phyloP scores from a whole-genome alignment of 257 asterid species.

The Agastache rugosa region DNA sequence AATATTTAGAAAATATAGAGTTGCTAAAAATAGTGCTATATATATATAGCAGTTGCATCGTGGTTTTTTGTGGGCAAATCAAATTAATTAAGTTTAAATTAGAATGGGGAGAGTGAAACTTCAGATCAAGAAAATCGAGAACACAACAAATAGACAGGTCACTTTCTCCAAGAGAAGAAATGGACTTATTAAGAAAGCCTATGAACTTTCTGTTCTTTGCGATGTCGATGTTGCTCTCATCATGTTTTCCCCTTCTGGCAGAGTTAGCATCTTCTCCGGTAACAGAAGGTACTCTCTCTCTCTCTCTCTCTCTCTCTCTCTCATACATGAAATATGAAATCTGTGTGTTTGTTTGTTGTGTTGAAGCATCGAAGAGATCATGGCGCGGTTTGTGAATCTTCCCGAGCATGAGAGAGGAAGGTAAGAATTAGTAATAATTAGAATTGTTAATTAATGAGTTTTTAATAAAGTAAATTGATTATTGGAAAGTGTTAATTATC shows the following conservation, averaged over 20 bases:
- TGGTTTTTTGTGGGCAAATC: no score
- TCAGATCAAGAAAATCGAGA: slow-evolving; percentile 91
- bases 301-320: not conserved
- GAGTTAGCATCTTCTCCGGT: slow-evolving; percentile 81
- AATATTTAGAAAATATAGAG: not conserved
- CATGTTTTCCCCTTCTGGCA: slow-evolving; percentile 97
- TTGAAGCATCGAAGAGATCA: slow-evolving; percentile 74
- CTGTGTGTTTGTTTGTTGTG: slow-evolving; percentile 1
- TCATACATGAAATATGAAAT: not conserved
- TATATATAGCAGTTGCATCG: no score
- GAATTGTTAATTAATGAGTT: not conserved
- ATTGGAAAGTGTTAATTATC: no score
- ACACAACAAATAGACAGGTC: slow-evolving; percentile 95
- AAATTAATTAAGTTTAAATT: no score
- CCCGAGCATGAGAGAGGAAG: slow-evolving; percentile 92
- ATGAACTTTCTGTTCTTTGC: slow-evolving; percentile 95
- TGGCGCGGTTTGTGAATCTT: slow-evolving; percentile 72
- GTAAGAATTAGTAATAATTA: slow-evolving; percentile 38
- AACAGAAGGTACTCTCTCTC: slow-evolving; percentile 53
- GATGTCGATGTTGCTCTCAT: slow-evolving; percentile 95
- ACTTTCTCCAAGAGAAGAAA: slow-evolving; percentile 97
- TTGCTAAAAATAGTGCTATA: slow-evolving; percentile 38
- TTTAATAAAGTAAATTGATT: not conserved
- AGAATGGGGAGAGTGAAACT: slow-evolving; percentile 94
- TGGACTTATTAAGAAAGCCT: slow-evolving; percentile 96